These are phyloP conservation scores for Blastocystis sp. DNA, from an alignment of 352 stramenopile genomes.

Conservation along the genomic window DNA sequence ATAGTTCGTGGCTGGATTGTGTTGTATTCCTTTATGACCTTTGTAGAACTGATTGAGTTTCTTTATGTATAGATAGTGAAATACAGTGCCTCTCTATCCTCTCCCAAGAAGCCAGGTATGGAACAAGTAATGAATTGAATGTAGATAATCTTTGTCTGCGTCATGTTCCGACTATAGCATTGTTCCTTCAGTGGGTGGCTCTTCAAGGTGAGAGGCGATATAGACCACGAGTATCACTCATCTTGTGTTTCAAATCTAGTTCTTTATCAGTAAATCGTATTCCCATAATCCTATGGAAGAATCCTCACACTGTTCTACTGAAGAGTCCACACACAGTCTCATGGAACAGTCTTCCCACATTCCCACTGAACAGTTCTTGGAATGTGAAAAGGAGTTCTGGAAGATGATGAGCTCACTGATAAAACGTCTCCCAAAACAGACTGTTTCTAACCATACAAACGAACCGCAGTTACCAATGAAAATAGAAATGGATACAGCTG, in stretches of 20 bases:
- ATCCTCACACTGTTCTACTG: no score
- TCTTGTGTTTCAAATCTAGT: background rate
- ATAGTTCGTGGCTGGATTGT: background rate
- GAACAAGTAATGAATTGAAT: background rate
- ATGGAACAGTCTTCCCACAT: background rate
- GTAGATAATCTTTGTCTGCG: background rate
- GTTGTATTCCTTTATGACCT: background rate
- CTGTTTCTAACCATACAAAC: background rate
- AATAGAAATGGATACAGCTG: background rate
- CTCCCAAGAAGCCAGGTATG: background rate
- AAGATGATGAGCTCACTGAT: background rate
- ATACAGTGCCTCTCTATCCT: background rate
- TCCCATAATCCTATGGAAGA: no score
- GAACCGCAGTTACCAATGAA: background rate
- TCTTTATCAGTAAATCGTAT: background rate
- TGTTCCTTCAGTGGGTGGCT: slow-evolving; percentile 30
- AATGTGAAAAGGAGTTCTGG: background rate
- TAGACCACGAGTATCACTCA: background rate
- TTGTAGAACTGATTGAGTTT: background rate
- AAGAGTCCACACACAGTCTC: no score
- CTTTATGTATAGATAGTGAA: background rate
- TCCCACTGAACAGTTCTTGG: background rate
- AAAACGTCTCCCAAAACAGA: background rate
- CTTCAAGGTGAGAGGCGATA: background rate
- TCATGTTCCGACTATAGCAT: background rate